A percentile compares a stretch with the other conserved stretches of the same genome.
Conservation (phyloP, 768 basidiomycete species). For the button mushroom (Agaricus bisporus) region DNA sequence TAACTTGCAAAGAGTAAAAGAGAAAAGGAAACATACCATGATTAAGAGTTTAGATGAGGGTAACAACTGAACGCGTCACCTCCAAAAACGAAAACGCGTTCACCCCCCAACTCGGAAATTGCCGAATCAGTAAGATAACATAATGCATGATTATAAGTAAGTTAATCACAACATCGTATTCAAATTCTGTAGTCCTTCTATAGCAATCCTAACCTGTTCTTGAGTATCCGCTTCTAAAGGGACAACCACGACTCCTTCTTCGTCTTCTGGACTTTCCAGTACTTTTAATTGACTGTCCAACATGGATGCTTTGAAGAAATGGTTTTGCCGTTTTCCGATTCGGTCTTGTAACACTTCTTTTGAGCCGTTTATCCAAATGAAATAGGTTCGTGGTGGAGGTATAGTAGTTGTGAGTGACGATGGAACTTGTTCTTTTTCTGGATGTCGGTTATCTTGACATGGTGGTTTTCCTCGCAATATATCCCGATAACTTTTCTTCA, state of each 20-base stretch:
- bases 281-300: constrained; percentile 71
- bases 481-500: constrained; percentile 78
- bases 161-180: constrained; percentile 13
- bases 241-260: constrained; percentile 65
- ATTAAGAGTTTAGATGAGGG: constrained; percentile 17
- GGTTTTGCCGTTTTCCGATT: constrained; percentile 58
- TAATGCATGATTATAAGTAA: too few relatives aligned
- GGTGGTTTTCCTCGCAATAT: constrained; percentile 56
- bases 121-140: constrained; percentile 16
- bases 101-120: constrained; percentile 39
- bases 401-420: constrained; percentile 21
- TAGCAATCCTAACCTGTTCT: constrained; percentile 45
- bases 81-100: constrained; percentile 13
- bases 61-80: constrained; percentile 35
- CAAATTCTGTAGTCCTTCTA: constrained; percentile 27
- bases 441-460: too few relatives aligned
- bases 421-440: constrained; percentile 7
- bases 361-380: constrained; percentile 72
- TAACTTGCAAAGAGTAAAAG: neutral
- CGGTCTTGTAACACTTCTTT: constrained; percentile 51
- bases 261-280: constrained; percentile 63
- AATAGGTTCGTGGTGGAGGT: constrained; percentile 68
- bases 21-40: constrained; percentile 42
- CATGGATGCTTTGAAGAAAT: constrained; percentile 85
- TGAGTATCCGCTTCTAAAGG: constrained; percentile 44